Evolutionary conservation across 2,329 filamentous ascomycete species (phyloP).

Genomic region (Celoporthe dispersa): DNA sequence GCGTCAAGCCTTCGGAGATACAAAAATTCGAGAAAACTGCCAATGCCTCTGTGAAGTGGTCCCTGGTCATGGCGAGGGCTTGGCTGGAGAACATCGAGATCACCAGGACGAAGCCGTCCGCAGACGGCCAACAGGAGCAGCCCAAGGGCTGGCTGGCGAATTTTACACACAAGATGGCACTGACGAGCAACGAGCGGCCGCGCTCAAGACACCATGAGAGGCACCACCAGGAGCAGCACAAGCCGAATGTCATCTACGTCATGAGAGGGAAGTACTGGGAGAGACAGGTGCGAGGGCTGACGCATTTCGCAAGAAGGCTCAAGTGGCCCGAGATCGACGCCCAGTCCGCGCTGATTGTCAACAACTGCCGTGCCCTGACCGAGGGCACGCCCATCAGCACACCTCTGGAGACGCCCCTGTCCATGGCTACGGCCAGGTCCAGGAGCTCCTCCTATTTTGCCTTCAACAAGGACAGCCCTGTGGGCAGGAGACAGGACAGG

Average conservation of each 20-base stretch:
- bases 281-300: conserved; percentile 64
- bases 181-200: conserved; percentile 41
- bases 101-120: conserved; percentile 46
- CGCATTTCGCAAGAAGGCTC: conserved; percentile 66
- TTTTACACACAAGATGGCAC: conserved; percentile 58
- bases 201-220: conserved; percentile 40
- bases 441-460: conserved; percentile 52
- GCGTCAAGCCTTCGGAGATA: conserved; percentile 60
- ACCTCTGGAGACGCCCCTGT: conserved; percentile 41
- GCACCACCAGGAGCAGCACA: conserved; percentile 44
- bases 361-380: conserved; percentile 50
- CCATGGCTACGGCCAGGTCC: conserved; percentile 41
- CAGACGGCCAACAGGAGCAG: conserved; percentile 30
- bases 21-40: conserved; percentile 66
- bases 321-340: conserved; percentile 65
- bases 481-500: conserved; percentile 45
- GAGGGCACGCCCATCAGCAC: conserved; percentile 48
- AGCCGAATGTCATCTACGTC: conserved; percentile 48
- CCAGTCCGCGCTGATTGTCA: conserved; percentile 52
- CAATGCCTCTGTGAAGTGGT: conserved; percentile 68
- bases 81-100: conserved; percentile 73
- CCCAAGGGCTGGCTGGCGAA: conserved; percentile 59
- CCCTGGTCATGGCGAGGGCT: conserved; percentile 63
- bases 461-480: conserved; percentile 32
- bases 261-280: conserved; percentile 60